A percentile compares a stretch with the other conserved stretches of the same genome.
These are phyloP conservation scores for Backusella macrospora DNA, from an alignment of 192 early-diverging fungal species.

Conservation along the genomic window DNA sequence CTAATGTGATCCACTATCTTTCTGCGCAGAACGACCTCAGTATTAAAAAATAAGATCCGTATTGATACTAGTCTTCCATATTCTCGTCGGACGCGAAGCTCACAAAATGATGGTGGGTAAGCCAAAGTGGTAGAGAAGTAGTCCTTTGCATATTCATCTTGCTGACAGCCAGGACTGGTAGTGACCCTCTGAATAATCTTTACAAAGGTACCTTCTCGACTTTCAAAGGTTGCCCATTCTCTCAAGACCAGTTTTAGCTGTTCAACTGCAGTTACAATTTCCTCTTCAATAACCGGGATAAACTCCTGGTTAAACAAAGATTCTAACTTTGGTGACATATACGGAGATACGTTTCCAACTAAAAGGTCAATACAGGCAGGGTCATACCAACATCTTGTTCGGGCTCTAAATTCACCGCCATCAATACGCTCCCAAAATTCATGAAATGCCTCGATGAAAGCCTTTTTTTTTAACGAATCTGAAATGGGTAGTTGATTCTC, in stretches of 20 bases:
- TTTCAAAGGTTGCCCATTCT: slow-evolving; percentile 33
- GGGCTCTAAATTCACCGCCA: slow-evolving; percentile 8
- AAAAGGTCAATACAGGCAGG: slow-evolving; percentile 31
- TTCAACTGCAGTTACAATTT: slow-evolving; percentile 9
- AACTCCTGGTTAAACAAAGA: slow-evolving; percentile 32
- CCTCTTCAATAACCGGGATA: slow-evolving; percentile 24
- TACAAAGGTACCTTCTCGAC: slow-evolving; percentile 34
- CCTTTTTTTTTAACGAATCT: slow-evolving; percentile 14
- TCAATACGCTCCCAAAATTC: slow-evolving; percentile 23
- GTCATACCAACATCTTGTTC: slow-evolving; percentile 35
- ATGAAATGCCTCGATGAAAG: slow-evolving; percentile 26
- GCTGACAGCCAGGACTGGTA: background rate
- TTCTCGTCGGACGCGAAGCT: slow-evolving; percentile 35
- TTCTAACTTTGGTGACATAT: slow-evolving; percentile 31
- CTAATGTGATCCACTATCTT: slow-evolving; percentile 6
- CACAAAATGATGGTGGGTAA: slow-evolving; percentile 36
- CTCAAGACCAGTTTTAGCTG: slow-evolving; percentile 13
- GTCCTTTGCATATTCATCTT: slow-evolving; percentile 17
- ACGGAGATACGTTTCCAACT: slow-evolving; percentile 34
- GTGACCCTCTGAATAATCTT: slow-evolving; percentile 29
- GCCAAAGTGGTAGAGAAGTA: slow-evolving; percentile 13
- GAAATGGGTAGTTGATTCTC: background rate
- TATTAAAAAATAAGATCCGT: slow-evolving; percentile 37
- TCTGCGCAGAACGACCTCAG: slow-evolving; percentile 12
- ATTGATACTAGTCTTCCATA: slow-evolving; percentile 36